phyloP scores from a whole-genome alignment of 169 alveolate genomes.

The Eimeria acervulina region DNA sequence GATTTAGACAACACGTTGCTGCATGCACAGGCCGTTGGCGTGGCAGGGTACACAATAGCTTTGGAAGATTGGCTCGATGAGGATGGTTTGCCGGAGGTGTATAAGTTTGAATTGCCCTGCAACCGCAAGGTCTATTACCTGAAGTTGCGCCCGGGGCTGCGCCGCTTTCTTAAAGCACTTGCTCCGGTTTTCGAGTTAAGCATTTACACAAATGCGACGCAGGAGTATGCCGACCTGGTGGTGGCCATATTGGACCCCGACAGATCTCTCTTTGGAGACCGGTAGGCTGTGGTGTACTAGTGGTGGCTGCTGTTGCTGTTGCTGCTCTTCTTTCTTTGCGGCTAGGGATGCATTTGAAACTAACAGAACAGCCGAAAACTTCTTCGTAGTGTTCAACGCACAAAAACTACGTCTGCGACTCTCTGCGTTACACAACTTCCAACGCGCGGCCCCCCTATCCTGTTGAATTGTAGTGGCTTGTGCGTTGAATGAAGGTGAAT shows the following conservation, averaged over 20 bases:
- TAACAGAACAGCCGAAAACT: neutral
- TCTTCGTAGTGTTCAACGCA: neutral
- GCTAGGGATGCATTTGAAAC: neutral
- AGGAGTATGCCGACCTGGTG: slow-evolving; percentile 96
- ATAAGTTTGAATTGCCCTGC: slow-evolving; percentile 93
- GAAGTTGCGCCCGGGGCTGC: slow-evolving; percentile 94
- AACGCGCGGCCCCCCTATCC: neutral
- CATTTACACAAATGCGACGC: slow-evolving; percentile 95
- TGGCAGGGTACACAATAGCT: slow-evolving; percentile 91
- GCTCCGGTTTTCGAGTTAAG: slow-evolving; percentile 94
- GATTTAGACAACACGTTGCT: slow-evolving; percentile 95
- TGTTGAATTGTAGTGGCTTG: neutral
- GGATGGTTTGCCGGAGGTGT: slow-evolving; percentile 94
- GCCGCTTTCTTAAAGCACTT: slow-evolving; percentile 92
- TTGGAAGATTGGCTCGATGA: slow-evolving; percentile 92
- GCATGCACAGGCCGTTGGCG: slow-evolving; percentile 93
- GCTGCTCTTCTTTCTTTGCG: neutral
- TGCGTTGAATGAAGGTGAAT: neutral
- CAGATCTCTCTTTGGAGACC: slow-evolving; percentile 93
- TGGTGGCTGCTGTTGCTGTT: slow-evolving; percentile 25
- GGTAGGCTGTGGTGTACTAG: slow-evolving; percentile 85
- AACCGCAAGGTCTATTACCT: slow-evolving; percentile 92
- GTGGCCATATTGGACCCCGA: slow-evolving; percentile 95
- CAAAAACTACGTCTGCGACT: neutral
- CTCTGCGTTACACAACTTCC: neutral